Conservation (phyloP, 192 early-diverging fungal genomes). For the Coemansia sp. region DNA sequence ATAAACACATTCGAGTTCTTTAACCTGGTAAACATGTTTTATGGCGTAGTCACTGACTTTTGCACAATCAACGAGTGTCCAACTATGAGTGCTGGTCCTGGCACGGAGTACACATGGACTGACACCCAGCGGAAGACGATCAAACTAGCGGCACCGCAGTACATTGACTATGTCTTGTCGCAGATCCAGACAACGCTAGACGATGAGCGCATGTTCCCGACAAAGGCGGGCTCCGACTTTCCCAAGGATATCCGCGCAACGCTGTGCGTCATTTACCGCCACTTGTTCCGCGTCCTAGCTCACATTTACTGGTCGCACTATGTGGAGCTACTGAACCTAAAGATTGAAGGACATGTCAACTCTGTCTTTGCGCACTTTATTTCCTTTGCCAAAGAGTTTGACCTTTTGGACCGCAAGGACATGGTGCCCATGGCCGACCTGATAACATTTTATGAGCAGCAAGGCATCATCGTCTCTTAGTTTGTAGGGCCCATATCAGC, state of each 20-base stretch:
- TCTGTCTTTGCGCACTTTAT: constrained; percentile 96
- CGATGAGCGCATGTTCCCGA: constrained; percentile 93
- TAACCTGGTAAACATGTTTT: constrained; percentile 89
- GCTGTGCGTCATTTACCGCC: constrained; percentile 77
- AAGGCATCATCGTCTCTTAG: constrained; percentile 36
- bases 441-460: constrained; percentile 60
- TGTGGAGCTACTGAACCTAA: constrained; percentile 79
- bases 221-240: constrained; percentile 88
- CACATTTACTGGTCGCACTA: constrained; percentile 96
- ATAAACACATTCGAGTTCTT: constrained; percentile 92
- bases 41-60: constrained; percentile 85
- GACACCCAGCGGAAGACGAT: constrained; percentile 80
- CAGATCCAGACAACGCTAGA: constrained; percentile 85
- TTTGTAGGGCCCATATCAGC: constrained; percentile 3
- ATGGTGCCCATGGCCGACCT: constrained; percentile 78
- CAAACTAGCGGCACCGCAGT: constrained; percentile 91
- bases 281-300: constrained; percentile 86
- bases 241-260: constrained; percentile 74
- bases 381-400: constrained; percentile 91
- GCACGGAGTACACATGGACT: constrained; percentile 89
- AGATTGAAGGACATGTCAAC: constrained; percentile 90
- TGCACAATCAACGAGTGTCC: constrained; percentile 84
- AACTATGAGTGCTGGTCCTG: constrained; percentile 82
- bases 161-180: constrained; percentile 91
- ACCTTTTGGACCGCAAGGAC: constrained; percentile 92